These are phyloP conservation scores for Mycena leptocephala DNA, from an alignment of 768 basidiomycete genomes.

Conservation along the genomic window DNA sequence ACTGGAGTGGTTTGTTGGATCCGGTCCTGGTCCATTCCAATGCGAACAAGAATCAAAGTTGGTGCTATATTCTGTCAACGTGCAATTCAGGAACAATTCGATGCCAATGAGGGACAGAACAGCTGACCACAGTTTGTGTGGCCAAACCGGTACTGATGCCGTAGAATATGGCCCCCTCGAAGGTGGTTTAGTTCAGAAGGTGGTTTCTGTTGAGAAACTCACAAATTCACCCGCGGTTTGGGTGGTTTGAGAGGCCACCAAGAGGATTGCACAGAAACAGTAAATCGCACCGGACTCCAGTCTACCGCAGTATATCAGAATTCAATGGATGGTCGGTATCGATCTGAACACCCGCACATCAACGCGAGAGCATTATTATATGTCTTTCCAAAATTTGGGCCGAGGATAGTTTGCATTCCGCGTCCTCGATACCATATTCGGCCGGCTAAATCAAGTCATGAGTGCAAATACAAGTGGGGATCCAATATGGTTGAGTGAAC, in stretches of 20 bases:
- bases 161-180: conserved; percentile 12
- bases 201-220: conserved; percentile 9
- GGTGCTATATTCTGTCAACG: conserved; percentile 19
- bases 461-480: conserved; percentile 6
- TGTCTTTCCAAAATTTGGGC: conserved; percentile 9
- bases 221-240: conserved; percentile 17
- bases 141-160: conserved; percentile 10
- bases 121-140: conserved; percentile 18
- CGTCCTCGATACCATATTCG: conserved; percentile 21
- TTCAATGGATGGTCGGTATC: conserved; percentile 7
- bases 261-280: conserved; percentile 12
- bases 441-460: conserved; percentile 11
- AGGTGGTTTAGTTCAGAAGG: conserved; percentile 4
- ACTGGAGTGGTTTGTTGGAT: conserved; percentile 7
- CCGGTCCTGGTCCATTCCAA: conserved; percentile 8
- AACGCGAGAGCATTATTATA: conserved; percentile 13
- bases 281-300: conserved; percentile 7
- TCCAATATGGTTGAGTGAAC: conserved; percentile 9
- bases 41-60: conserved; percentile 14
- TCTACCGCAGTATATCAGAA: conserved; percentile 15
- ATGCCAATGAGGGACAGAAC: conserved; percentile 11
- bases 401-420: conserved; percentile 10
- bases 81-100: conserved; percentile 10
- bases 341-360: conserved; percentile 12
- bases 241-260: conserved; percentile 9